A percentile compares a stretch with the other conserved stretches of the same genome.
Conservation (phyloP, 768 basidiomycete species). For the Lactarius evosmus region DNA sequence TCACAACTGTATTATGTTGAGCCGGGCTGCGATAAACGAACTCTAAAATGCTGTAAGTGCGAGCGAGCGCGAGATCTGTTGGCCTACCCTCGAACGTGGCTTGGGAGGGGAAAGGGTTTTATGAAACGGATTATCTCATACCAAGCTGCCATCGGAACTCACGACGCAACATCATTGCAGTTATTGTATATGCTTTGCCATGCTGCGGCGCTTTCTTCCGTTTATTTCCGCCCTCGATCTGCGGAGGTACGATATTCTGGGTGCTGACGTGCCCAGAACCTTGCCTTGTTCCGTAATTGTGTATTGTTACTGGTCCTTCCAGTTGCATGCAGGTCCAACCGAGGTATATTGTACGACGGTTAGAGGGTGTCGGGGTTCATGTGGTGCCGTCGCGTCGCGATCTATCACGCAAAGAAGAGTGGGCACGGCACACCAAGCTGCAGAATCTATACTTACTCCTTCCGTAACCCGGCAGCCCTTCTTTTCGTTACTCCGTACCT, state of each 20-base stretch:
- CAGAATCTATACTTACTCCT: neutral
- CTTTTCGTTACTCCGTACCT: neutral
- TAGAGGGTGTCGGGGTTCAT: neutral
- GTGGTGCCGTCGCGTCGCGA: neutral
- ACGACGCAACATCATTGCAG: neutral
- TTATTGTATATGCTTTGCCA: neutral
- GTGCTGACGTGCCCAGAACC: neutral
- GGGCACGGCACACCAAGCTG: neutral
- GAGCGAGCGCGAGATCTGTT: neutral
- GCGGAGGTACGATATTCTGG: neutral
- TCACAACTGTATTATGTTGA: neutral
- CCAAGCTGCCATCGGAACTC: neutral
- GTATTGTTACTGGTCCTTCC: neutral
- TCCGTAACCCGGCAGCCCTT: neutral
- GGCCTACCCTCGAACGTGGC: constrained; percentile 18
- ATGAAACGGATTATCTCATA: neutral
- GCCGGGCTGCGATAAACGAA: neutral
- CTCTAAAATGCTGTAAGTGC: constrained; percentile 1
- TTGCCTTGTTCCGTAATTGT: neutral
- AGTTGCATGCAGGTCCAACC: neutral
- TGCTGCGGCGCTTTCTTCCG: neutral
- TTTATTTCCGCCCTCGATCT: constrained; percentile 1
- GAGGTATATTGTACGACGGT: neutral
- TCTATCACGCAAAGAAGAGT: constrained; percentile 1
- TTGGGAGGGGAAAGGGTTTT: neutral